Conservation (phyloP, 257 asterid species). For the Nicotiana knightiana region DNA sequence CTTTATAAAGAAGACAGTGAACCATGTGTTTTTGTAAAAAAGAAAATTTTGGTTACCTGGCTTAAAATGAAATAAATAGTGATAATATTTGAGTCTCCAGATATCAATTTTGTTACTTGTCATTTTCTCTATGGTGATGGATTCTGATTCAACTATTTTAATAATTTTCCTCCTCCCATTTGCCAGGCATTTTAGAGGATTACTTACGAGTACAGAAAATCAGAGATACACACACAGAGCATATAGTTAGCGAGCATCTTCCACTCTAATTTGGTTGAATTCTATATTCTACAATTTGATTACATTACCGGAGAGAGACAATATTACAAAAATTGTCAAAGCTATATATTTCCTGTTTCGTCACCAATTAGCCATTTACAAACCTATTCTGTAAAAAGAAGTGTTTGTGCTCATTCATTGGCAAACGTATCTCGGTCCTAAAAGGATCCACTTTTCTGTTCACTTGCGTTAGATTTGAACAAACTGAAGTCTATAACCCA, state of each 20-base stretch:
- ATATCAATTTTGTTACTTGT: not conserved
- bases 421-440: not conserved
- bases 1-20: not conserved
- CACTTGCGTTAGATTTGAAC: not conserved
- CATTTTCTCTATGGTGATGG: not conserved
- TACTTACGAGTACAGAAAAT: not conserved
- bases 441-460: not conserved
- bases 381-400: not conserved
- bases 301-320: not conserved
- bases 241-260: not conserved
- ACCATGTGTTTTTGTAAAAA: not conserved
- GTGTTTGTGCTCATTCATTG: not conserved
- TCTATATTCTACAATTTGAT: not conserved
- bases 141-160: not conserved
- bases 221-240: not conserved
- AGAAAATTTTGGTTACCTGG: too few relatives aligned
- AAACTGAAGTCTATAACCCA: not conserved
- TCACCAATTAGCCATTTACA: conserved; percentile 10
- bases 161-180: not conserved
- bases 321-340: not conserved
- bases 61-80: not conserved
- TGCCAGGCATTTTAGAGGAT: not conserved
- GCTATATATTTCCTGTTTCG: not conserved
- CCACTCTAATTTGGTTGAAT: not conserved
- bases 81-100: not conserved